phyloP scores from a whole-genome alignment of 495 filamentous ascomycete species.

The Aspergillus sclerotiicarbonarius region DNA sequence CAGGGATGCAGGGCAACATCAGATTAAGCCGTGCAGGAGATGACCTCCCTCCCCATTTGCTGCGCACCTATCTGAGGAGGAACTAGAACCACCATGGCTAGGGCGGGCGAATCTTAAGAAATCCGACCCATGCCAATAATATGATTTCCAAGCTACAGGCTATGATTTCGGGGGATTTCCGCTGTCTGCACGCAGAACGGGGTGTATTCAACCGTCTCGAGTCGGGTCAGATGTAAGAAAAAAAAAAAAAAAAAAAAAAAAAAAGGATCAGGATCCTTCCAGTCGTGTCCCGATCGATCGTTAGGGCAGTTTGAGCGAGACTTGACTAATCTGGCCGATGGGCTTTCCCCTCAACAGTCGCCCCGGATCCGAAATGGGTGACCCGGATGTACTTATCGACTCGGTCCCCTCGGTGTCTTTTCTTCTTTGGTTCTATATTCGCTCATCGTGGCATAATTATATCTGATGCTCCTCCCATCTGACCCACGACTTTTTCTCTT shows the following conservation, averaged over 20 bases:
- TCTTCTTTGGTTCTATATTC: not conserved
- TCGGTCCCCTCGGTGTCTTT: not conserved
- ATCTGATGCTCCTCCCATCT: not conserved
- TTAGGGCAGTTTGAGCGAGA: not conserved
- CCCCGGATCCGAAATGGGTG: not conserved
- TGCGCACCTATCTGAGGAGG: not conserved
- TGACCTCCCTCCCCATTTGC: not conserved
- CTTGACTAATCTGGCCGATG: constrained; percentile 1
- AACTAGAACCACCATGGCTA: not conserved
- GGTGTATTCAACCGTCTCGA: not conserved
- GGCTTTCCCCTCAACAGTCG: not conserved
- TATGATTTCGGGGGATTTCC: not conserved
- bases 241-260: no score
- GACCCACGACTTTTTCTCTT: not conserved
- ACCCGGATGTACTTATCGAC: constrained; percentile 2
- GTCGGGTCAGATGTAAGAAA: not conserved
- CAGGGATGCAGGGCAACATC: not conserved
- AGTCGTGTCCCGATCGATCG: not conserved
- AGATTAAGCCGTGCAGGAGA: not conserved
- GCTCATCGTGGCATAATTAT: not conserved
- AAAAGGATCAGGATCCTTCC: constrained; percentile 5
- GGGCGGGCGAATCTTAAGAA: not conserved
- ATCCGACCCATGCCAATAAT: not conserved
- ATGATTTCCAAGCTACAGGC: not conserved
- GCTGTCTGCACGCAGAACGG: not conserved